A percentile compares a stretch with the other conserved stretches of the same genome.
Evolutionary conservation across 192 early-diverging fungal genomes (phyloP).

Genomic region (Pilobolus umbonatus): DNA sequence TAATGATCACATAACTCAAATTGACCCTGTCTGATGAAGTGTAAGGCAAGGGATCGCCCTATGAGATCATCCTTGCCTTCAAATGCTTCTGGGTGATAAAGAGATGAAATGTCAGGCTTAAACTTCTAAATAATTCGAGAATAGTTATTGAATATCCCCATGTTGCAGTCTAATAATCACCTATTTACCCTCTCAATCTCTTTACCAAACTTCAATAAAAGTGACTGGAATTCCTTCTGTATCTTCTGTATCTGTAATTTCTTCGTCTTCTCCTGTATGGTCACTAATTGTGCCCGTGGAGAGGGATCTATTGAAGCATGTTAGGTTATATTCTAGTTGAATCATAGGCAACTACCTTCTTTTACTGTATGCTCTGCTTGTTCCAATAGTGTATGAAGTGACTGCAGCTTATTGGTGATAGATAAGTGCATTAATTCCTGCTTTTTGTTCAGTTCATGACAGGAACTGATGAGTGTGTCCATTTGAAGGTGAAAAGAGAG

Average conservation of each 20-base stretch:
- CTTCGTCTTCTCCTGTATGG: constrained; percentile 12
- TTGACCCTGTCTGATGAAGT: constrained; percentile 84
- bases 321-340: background rate
- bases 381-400: constrained; percentile 1
- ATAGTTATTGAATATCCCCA: background rate
- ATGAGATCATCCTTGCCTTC: constrained; percentile 64
- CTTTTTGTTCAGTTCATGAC: background rate
- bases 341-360: background rate
- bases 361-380: background rate
- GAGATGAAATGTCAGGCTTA: constrained; percentile 56
- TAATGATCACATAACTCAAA: constrained; percentile 76
- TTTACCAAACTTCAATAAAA: constrained; percentile 65
- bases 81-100: constrained; percentile 70
- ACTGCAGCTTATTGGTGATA: background rate
- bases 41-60: constrained; percentile 57
- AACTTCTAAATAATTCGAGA: constrained; percentile 48
- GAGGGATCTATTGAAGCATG: constrained; percentile 11
- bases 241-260: constrained; percentile 38
- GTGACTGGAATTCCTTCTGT: constrained; percentile 60
- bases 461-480: constrained; percentile 1
- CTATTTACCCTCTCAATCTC: constrained; percentile 61
- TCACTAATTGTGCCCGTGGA: background rate
- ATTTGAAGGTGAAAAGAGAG: background rate
- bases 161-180: background rate
- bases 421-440: constrained; percentile 1